These are phyloP conservation scores for Papiliotrema flavescens DNA, from an alignment of 1,284 basidiomycete genomes.

Conservation along the genomic window DNA sequence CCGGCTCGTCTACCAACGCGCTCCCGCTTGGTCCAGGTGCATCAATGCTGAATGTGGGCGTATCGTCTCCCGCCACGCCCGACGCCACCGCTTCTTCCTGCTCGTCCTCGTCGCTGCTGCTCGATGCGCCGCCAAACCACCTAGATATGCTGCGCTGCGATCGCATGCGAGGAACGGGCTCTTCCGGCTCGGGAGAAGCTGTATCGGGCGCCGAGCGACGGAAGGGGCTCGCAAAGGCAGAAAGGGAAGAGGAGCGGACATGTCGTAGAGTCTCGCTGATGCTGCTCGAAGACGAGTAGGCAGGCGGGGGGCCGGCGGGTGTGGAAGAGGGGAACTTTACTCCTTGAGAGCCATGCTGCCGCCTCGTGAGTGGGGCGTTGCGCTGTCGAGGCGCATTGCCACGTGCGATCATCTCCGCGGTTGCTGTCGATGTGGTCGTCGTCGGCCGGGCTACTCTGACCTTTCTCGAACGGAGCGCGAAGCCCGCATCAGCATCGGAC, in stretches of 20 bases:
- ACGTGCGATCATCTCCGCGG: not conserved
- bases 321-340: too few species aligned
- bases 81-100: not conserved
- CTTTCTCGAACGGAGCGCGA: slow-evolving; percentile 28
- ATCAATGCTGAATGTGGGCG: not conserved
- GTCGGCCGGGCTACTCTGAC: not conserved
- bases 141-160: slow-evolving; percentile 32
- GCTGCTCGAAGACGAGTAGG: slow-evolving; percentile 7
- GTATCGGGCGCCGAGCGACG: slow-evolving; percentile 5
- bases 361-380: too few species aligned
- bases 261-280: slow-evolving; percentile 35
- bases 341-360: too few species aligned
- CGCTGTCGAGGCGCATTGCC: not conserved
- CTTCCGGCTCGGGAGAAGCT: not conserved
- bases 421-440: not conserved
- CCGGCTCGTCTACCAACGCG: slow-evolving; percentile 4
- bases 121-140: slow-evolving; percentile 33
- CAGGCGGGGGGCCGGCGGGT: not conserved
- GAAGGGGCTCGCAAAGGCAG: slow-evolving; percentile 22
- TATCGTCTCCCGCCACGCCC: slow-evolving; percentile 4
- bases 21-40: not conserved
- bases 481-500: slow-evolving; percentile 47
- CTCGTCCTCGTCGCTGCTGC: slow-evolving; percentile 17
- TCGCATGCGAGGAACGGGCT: slow-evolving; percentile 7
- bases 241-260: slow-evolving; percentile 27